phyloP scores from a whole-genome alignment of 306 rosid species.

The Cicer pinnatifidum region DNA sequence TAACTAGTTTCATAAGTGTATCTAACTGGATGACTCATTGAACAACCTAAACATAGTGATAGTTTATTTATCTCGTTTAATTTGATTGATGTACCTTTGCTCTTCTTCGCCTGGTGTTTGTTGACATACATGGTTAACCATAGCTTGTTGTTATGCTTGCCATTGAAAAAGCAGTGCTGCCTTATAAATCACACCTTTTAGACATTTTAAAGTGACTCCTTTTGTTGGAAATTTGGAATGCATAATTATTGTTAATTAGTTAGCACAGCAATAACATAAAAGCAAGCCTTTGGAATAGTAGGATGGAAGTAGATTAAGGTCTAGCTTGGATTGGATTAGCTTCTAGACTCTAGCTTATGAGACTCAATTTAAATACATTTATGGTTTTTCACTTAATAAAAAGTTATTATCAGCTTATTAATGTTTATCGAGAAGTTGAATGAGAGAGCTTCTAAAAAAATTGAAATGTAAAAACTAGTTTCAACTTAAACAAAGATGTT shows the following conservation, averaged over 20 bases:
- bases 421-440: not conserved
- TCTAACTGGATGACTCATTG: not conserved
- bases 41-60: not conserved
- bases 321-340: not conserved
- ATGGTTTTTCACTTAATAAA: not conserved
- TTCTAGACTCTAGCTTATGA: not conserved
- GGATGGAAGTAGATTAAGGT: not conserved
- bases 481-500: not conserved
- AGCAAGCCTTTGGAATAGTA: not conserved
- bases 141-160: constrained; percentile 15
- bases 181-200: not conserved
- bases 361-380: not conserved
- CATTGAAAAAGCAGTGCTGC: not conserved
- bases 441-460: not conserved
- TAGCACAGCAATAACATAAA: not conserved
- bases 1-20: not conserved
- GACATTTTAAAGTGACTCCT: constrained; percentile 8
- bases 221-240: constrained; percentile 3
- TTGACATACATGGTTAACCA: constrained; percentile 2
- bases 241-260: not conserved
- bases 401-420: not conserved
- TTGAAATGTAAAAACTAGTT: not conserved
- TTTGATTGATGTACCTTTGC: not conserved
- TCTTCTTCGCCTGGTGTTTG: not conserved
- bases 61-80: not conserved